Conservation (phyloP, 225 moss, liverwort and hornwort genomes). For the Physcomitrellopsis africana region DNA sequence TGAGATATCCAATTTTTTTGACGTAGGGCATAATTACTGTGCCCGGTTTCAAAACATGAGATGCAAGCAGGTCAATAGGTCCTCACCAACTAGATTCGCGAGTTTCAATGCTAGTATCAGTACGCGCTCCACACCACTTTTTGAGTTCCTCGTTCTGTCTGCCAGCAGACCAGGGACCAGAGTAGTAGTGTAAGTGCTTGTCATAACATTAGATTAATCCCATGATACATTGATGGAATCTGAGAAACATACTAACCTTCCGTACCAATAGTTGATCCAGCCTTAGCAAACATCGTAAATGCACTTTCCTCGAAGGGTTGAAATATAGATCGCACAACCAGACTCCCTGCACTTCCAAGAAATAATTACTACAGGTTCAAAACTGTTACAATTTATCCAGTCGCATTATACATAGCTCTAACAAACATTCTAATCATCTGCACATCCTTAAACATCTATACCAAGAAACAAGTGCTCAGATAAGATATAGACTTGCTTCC, state of each 20-base stretch:
- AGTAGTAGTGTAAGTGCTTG: background rate
- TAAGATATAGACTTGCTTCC: background rate
- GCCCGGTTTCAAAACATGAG: conserved; percentile 3
- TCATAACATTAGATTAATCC: conserved; percentile 10
- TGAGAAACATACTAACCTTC: conserved; percentile 42
- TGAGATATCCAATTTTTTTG: background rate
- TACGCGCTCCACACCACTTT: conserved; percentile 71
- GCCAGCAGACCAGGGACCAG: conserved; percentile 36
- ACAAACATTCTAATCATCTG: background rate
- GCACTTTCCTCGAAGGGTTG: conserved; percentile 99
- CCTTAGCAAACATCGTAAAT: conserved; percentile 94
- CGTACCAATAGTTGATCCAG: conserved; percentile 48
- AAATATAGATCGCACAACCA: conserved; percentile 88
- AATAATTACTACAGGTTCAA: conserved; percentile 13
- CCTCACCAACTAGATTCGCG: conserved; percentile 78
- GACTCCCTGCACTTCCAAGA: conserved; percentile 65
- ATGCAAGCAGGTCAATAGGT: background rate
- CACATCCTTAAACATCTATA: conserved; percentile 10
- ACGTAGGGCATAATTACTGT: conserved; percentile 1
- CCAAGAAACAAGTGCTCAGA: conserved; percentile 6
- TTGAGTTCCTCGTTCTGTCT: conserved; percentile 51
- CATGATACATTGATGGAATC: background rate
- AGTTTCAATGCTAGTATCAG: conserved; percentile 88
- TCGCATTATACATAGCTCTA: background rate
- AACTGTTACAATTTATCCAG: conserved; percentile 8